Conservation (phyloP, 2,329 filamentous ascomycete genomes). For the Cryphonectria carpinicola region DNA sequence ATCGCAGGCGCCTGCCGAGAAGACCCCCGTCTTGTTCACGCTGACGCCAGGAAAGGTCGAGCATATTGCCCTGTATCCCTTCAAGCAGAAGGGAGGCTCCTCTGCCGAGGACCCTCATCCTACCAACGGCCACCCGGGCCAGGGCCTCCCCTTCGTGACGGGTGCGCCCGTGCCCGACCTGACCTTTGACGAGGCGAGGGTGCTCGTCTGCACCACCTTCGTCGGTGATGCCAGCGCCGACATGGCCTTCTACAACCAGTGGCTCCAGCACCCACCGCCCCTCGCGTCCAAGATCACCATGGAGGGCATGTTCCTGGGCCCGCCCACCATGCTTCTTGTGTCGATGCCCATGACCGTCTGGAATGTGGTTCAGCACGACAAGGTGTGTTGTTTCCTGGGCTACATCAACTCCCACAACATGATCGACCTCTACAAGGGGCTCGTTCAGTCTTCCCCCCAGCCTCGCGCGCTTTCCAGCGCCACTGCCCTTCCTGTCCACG, state of each 20-base stretch:
- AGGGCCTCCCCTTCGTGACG: constrained; percentile 42
- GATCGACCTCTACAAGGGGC: constrained; percentile 64
- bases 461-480: background rate
- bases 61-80: constrained; percentile 55
- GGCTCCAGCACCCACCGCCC: constrained; percentile 63
- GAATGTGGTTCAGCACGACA: constrained; percentile 68
- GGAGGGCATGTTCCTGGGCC: constrained; percentile 70
- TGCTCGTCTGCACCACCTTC: constrained; percentile 70
- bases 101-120: constrained; percentile 18
- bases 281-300: constrained; percentile 63
- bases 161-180: constrained; percentile 54
- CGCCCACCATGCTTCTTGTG: constrained; percentile 67
- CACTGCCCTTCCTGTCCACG: constrained; percentile 5
- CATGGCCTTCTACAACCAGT: constrained; percentile 68
- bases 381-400: constrained; percentile 68
- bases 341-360: constrained; percentile 68
- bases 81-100: constrained; percentile 37
- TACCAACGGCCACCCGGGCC: constrained; percentile 36
- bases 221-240: constrained; percentile 67
- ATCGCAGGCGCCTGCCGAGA: constrained; percentile 40
- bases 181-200: constrained; percentile 64
- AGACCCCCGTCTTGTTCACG: constrained; percentile 57
- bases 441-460: constrained; percentile 54
- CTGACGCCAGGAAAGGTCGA: constrained; percentile 59
- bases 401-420: constrained; percentile 71